A percentile compares a stretch with the other conserved stretches of the same genome.
phyloP scores from a whole-genome alignment of 2,329 filamentous ascomycete genomes.

The Nothophaeocryptopus gaeumannii region DNA sequence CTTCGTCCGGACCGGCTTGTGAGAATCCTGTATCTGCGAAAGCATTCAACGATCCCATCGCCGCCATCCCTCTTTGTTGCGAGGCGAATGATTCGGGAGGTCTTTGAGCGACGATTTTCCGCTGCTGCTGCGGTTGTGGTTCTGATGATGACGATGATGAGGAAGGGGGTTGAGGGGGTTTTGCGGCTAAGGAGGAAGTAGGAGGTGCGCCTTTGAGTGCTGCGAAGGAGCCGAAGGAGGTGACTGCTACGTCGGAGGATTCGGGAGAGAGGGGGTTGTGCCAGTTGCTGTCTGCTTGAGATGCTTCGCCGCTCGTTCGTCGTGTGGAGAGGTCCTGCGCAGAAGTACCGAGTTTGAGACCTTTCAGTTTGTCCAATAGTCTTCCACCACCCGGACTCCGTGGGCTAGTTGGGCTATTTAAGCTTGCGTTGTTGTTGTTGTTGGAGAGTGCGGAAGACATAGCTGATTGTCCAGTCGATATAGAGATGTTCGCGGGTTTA shows the following conservation, averaged over 20 bases:
- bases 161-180: constrained; percentile 39
- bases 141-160: no score
- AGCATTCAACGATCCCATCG: constrained; percentile 47
- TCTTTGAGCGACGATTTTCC: constrained; percentile 25
- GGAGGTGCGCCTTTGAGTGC: constrained; percentile 52
- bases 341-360: constrained; percentile 73
- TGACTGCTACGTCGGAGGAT: constrained; percentile 61
- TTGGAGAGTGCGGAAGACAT: constrained; percentile 19
- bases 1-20: no score
- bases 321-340: constrained; percentile 21
- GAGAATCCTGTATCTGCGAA: constrained; percentile 32
- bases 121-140: constrained; percentile 26
- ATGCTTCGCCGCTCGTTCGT: constrained; percentile 19
- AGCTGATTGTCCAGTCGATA: constrained; percentile 30
- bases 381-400: constrained; percentile 63
- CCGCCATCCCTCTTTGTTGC: constrained; percentile 37
- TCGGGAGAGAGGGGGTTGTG: constrained; percentile 60
- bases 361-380: constrained; percentile 74
- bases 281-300: constrained; percentile 20
- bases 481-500: constrained; percentile 41
- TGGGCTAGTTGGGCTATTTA: constrained; percentile 58
- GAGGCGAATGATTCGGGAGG: constrained; percentile 38
- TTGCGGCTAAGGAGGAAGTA: constrained; percentile 42
- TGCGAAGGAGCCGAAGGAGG: constrained; percentile 57
- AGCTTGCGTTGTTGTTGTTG: constrained; percentile 15